phyloP scores from a whole-genome alignment of 208 protist genomes.

The Balamuthia mandrillaris region DNA sequence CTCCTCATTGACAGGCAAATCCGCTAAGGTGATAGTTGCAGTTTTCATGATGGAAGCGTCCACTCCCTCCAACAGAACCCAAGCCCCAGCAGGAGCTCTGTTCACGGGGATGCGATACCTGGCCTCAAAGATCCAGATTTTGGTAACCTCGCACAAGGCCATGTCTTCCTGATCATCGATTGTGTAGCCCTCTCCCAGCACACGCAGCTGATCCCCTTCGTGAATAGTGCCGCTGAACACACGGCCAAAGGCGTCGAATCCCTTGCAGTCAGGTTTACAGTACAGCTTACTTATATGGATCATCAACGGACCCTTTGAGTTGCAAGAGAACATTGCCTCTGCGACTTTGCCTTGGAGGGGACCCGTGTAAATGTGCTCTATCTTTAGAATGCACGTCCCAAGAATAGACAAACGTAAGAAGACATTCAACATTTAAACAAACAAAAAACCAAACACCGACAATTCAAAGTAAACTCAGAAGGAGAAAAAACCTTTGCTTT shows the following conservation, averaged over 20 bases:
- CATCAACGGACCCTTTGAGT: conserved; percentile 71
- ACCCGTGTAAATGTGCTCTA: conserved; percentile 73
- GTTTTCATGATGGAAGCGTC: conserved; percentile 81
- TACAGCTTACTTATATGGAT: conserved; percentile 80
- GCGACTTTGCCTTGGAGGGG: conserved; percentile 53
- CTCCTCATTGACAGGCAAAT: background rate
- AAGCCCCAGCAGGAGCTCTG: conserved; percentile 71
- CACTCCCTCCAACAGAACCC: conserved; percentile 83
- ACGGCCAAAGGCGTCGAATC: conserved; percentile 79
- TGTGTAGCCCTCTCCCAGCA: conserved; percentile 84
- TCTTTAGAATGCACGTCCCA: conserved; percentile 24
- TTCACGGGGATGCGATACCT: conserved; percentile 75
- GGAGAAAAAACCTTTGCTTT: conserved; percentile 44
- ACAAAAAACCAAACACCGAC: too few species aligned
- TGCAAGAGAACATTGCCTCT: conserved; percentile 58
- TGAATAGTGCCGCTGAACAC: conserved; percentile 77
- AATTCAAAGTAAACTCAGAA: too few species aligned
- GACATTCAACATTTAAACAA: too few species aligned
- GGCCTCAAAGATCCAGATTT: conserved; percentile 61
- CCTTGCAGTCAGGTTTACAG: conserved; percentile 26
- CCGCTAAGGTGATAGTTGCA: conserved; percentile 68
- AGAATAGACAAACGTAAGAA: background rate
- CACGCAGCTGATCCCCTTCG: conserved; percentile 61
- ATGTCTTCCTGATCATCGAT: conserved; percentile 78
- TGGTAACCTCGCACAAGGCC: conserved; percentile 40